Evolutionary conservation across 2,329 filamentous ascomycete species (phyloP).

Genomic region (Nothophaeocryptopus gaeumannii): DNA sequence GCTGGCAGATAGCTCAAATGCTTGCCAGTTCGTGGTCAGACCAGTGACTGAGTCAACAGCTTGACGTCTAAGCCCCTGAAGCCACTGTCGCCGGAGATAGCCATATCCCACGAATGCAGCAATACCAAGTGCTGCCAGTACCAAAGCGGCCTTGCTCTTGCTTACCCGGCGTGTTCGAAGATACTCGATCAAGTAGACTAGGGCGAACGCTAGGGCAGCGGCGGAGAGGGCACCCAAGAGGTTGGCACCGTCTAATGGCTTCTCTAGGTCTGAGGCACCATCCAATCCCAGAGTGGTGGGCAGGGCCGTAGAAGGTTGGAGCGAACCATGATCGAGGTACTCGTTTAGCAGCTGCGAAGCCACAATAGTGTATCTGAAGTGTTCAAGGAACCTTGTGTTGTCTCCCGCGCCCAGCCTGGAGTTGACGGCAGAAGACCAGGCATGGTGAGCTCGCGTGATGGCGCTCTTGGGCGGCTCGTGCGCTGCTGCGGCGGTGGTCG

Average conservation of each 20-base stretch:
- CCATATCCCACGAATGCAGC: slow-evolving; percentile 62
- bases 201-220: slow-evolving; percentile 58
- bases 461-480: slow-evolving; percentile 19
- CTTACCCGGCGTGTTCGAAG: slow-evolving; percentile 55
- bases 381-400: slow-evolving; percentile 81
- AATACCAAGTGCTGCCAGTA: slow-evolving; percentile 51
- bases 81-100: slow-evolving; percentile 75
- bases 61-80: slow-evolving; percentile 73
- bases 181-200: slow-evolving; percentile 71
- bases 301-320: slow-evolving; percentile 32
- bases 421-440: slow-evolving; percentile 61
- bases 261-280: slow-evolving; percentile 19
- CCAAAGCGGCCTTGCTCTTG: slow-evolving; percentile 51
- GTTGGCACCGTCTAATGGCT: slow-evolving; percentile 42
- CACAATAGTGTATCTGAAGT: slow-evolving; percentile 89
- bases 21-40: slow-evolving; percentile 72
- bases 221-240: slow-evolving; percentile 65
- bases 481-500: not conserved
- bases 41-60: slow-evolving; percentile 66
- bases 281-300: slow-evolving; percentile 19
- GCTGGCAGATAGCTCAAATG: slow-evolving; percentile 73
- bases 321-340: slow-evolving; percentile 47
- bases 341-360: slow-evolving; percentile 84
- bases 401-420: slow-evolving; percentile 72
- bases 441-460: slow-evolving; percentile 43